Evolutionary conservation across 345 rosid genomes (phyloP).

Genomic region (Psidium guajava): DNA sequence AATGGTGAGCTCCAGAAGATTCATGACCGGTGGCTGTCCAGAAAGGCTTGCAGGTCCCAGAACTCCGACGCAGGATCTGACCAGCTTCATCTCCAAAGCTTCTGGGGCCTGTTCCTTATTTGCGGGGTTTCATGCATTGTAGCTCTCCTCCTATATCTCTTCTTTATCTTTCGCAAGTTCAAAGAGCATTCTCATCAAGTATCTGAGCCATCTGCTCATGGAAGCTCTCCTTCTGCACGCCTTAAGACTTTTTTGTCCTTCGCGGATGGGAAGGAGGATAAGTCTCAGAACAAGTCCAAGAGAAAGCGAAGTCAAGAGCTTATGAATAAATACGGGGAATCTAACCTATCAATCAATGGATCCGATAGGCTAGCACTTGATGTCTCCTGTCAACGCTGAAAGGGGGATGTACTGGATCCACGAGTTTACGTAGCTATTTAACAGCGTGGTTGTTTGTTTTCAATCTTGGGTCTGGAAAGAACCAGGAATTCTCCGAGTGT

Average conservation of each 20-base stretch:
- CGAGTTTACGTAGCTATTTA: neutral
- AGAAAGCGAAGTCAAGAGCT: slow-evolving; percentile 35
- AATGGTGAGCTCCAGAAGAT: slow-evolving; percentile 75
- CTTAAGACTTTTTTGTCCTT: slow-evolving; percentile 58
- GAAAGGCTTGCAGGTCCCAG: slow-evolving; percentile 30
- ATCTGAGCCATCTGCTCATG: slow-evolving; percentile 12
- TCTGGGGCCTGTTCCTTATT: slow-evolving; percentile 75
- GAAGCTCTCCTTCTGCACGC: slow-evolving; percentile 28
- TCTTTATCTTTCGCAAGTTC: slow-evolving; percentile 37
- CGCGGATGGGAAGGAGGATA: slow-evolving; percentile 49
- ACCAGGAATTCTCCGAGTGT: neutral
- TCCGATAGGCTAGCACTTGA: neutral
- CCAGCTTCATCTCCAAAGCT: slow-evolving; percentile 61
- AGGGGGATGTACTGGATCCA: neutral
- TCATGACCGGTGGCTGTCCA: slow-evolving; percentile 56
- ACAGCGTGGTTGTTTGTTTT: neutral
- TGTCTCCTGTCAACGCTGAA: neutral
- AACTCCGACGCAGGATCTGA: slow-evolving; percentile 32
- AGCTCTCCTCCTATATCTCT: slow-evolving; percentile 52
- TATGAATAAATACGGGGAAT: neutral
- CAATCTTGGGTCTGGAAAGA: neutral
- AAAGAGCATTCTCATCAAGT: slow-evolving; percentile 18
- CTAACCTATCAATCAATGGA: neutral
- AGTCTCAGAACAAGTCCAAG: slow-evolving; percentile 29
- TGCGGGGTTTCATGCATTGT: slow-evolving; percentile 54